Conservation (phyloP, 2,329 filamentous ascomycete species). For the Aspergillus spinulosporus region DNA sequence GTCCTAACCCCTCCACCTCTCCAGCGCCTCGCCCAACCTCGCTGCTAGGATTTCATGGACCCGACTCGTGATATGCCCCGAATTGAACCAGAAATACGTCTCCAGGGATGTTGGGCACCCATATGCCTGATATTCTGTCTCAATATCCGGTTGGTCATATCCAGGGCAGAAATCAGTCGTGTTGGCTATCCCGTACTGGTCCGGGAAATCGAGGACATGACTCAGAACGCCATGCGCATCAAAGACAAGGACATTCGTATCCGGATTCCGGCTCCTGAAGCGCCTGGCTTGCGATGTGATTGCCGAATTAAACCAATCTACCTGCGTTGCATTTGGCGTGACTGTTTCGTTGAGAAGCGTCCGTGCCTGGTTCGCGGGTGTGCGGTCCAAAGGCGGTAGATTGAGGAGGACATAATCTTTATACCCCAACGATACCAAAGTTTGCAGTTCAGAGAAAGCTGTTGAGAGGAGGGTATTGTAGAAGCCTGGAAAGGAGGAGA, state of each 20-base stretch:
- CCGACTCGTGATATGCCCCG: conserved; percentile 48
- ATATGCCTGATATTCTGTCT: conserved; percentile 45
- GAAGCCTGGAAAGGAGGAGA: conserved; percentile 43
- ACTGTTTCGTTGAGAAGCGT: conserved; percentile 37
- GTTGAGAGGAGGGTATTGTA: conserved; percentile 47
- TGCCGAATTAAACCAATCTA: conserved; percentile 48
- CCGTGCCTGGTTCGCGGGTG: conserved; percentile 37
- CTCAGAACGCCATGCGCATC: conserved; percentile 48
- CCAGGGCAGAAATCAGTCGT: conserved; percentile 48
- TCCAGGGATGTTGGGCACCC: conserved; percentile 46
- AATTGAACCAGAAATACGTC: conserved; percentile 53
- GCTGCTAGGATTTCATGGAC: conserved; percentile 43
- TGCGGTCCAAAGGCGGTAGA: conserved; percentile 53
- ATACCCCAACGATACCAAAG: conserved; percentile 48
- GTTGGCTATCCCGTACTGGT: conserved; percentile 47
- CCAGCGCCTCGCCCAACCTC: conserved; percentile 21
- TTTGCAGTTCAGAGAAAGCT: neutral
- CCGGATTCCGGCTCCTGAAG: conserved; percentile 36
- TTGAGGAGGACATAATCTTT: conserved; percentile 53
- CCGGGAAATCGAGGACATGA: conserved; percentile 45
- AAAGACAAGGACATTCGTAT: conserved; percentile 45
- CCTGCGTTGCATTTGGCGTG: conserved; percentile 46
- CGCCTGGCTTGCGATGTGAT: conserved; percentile 35
- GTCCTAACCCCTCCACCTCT: conserved; percentile 11
- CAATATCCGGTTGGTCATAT: conserved; percentile 51